phyloP scores from a whole-genome alignment of 345 rosid genomes.

The Brassica juncea region DNA sequence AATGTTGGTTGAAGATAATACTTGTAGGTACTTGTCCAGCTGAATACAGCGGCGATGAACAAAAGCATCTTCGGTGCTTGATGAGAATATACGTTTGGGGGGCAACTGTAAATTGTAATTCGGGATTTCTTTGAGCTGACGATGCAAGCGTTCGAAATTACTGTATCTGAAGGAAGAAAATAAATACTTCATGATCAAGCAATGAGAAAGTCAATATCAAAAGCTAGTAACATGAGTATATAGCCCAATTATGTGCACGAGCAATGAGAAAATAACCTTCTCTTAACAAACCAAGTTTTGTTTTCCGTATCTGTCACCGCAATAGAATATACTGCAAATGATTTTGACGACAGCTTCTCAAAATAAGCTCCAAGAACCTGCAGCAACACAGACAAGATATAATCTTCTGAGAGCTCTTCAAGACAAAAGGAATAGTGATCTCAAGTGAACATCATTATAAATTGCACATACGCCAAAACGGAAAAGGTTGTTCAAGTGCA shows the following conservation, averaged over 20 bases:
- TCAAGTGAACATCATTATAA: neutral
- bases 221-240: constrained; percentile 23
- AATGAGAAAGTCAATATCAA: constrained; percentile 14
- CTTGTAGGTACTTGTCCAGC: constrained; percentile 92
- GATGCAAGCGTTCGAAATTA: constrained; percentile 90
- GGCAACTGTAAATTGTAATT: constrained; percentile 95
- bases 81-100: constrained; percentile 97
- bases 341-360: constrained; percentile 88
- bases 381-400: constrained; percentile 31
- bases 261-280: constrained; percentile 69
- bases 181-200: constrained; percentile 11
- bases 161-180: constrained; percentile 69
- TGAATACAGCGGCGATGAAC: constrained; percentile 98
- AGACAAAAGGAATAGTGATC: constrained; percentile 3
- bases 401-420: constrained; percentile 18
- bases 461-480: constrained; percentile 12
- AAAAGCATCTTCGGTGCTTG: constrained; percentile 96
- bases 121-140: constrained; percentile 93
- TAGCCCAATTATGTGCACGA: constrained; percentile 20
- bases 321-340: constrained; percentile 98
- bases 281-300: constrained; percentile 88
- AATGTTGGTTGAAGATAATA: constrained; percentile 33
- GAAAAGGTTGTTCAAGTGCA: constrained; percentile 30
- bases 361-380: constrained; percentile 97
- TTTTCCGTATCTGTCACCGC: constrained; percentile 85